Base-by-base conservation (phyloP, 1,284 basidiomycete species). In the Phaffia rhodozyma region DNA sequence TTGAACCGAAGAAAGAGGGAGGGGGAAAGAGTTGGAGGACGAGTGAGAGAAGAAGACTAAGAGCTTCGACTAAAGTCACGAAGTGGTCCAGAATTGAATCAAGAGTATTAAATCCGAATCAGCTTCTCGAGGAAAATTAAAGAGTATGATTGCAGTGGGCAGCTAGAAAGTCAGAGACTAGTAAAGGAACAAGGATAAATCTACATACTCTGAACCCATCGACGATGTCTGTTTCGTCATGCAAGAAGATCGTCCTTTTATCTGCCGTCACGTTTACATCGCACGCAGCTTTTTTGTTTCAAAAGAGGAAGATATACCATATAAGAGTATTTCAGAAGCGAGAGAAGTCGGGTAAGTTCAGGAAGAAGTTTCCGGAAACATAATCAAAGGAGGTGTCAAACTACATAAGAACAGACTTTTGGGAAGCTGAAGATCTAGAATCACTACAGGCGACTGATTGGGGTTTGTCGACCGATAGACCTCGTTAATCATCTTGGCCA, bases 211-310 rank as follows among this genome's bases (percentile, higher is more conserved):
- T 90, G 48, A 97, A 78, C 0, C 84, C 83, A 27, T 84, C 79
- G 1, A 97, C 80, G 6, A 99, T 76, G 66, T 87, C 87, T 5
- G 80, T 80, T 73, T 99, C 96, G 72, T 86, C 86, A 71, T 97
- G 92, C 13, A 98, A 74, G 62, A 97, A 86, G 48, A 99, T 87
- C 0, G 91, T 96, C 5, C 96, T 82, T 73, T 98, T 99, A 76
- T 98, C 96, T 0, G 96, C 94, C 69, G 86, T 91, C 67, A 98
- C 89, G 70, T 98, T 99, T 72, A 98, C 85, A 72, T 99, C 96
- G 70, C 88, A 91, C 0, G 84, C 80, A 66, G 87, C 90, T 60
- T 21, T 21, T 23, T 34, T n/a, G 21, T 43, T n/a, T 29, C 9
- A 9, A 21, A 13, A 23, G 43, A 61, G 27, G 43, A 23, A 25